Evolutionary conservation across 352 stramenopile species (phyloP), one percentile per base, ranked within the genome.

Genomic region (Globisporangium megalacanthum): DNA sequence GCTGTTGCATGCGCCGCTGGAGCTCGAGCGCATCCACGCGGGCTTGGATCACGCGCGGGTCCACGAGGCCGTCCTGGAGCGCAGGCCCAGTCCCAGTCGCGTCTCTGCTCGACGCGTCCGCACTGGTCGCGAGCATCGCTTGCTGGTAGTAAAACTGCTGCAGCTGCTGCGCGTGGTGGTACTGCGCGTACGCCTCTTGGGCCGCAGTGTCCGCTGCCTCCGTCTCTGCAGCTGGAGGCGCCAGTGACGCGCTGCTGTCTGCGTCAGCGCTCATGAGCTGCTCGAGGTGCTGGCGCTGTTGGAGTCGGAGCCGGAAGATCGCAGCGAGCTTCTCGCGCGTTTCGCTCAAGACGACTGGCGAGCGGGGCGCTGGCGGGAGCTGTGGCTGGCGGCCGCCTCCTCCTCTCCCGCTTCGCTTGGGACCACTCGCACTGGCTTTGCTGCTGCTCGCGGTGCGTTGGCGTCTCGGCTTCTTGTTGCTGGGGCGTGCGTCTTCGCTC

Each of bases 91-190:
- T 48, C 44, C 73, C 61, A 17, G 31, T 48, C 11, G 61, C 36
- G 37, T 66, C 54, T 29, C 63, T 68, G 25, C 4, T 29, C 2
- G 25, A 29, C 61, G 77, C 65, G 3, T 64, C 56, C 47, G 74
- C 29, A 36, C 45, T 77, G 42, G 17, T 62, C 9, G 69, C 67
- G 45, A 90, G 54, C 65, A 88, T 61, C 41, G 82, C 63, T 56
- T 88, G 78, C 42, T 86, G 75, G 47, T 86, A 83, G 52, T 84
- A 84, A 47, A 85, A 86, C 55, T 83, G 77, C 44, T 83, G 77
- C 15, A 78, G 65, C 42, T 81, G 77, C 15, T 71, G 68, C 15
- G 65, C 68, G 35, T 73, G 59, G 48, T 71, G 73, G 22, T 86
- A 77, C 25, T 86, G 74, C 20, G 66, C 64, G 41, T 84, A 77